Percentiles rank a stretch among this genome's conserved stretches.
Conservation (phyloP, 768 basidiomycete genomes). For the Collybiopsis confluens region DNA sequence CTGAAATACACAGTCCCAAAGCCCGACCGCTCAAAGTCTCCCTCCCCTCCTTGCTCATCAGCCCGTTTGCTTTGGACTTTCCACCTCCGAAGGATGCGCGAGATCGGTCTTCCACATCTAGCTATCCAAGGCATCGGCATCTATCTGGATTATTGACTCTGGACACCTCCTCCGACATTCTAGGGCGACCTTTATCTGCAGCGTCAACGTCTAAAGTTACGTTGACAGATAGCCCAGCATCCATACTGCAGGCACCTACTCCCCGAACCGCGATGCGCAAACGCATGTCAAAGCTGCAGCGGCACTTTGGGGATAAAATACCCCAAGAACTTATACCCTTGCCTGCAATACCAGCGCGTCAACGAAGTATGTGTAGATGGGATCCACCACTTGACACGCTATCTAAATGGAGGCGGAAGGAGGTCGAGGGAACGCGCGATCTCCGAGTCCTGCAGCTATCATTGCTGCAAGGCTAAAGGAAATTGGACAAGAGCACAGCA, state of each 20-base stretch:
- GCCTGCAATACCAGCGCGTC: background rate
- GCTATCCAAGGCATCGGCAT: constrained; percentile 5
- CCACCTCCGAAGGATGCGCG: background rate
- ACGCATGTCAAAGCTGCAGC: constrained; percentile 27
- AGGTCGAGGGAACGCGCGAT: background rate
- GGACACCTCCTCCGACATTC: constrained; percentile 12
- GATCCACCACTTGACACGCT: background rate
- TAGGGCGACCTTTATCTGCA: background rate
- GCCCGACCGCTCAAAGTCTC: background rate
- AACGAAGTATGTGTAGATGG: background rate
- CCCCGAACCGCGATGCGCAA: constrained; percentile 24
- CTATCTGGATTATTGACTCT: constrained; percentile 9
- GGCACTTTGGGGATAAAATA: constrained; percentile 28
- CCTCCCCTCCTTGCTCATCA: no score
- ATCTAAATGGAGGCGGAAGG: background rate
- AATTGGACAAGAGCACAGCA: background rate
- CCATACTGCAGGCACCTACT: constrained; percentile 8
- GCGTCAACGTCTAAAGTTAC: background rate
- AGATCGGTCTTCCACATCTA: background rate
- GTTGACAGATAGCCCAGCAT: background rate
- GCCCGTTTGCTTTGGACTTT: background rate
- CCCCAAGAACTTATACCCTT: constrained; percentile 18
- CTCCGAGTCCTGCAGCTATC: background rate
- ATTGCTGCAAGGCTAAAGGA: background rate
- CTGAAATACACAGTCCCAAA: background rate